A percentile compares a stretch with the other conserved stretches of the same genome.
phyloP scores from a whole-genome alignment of 805 yeast genomes.

The Yarrowia keelungensis region DNA sequence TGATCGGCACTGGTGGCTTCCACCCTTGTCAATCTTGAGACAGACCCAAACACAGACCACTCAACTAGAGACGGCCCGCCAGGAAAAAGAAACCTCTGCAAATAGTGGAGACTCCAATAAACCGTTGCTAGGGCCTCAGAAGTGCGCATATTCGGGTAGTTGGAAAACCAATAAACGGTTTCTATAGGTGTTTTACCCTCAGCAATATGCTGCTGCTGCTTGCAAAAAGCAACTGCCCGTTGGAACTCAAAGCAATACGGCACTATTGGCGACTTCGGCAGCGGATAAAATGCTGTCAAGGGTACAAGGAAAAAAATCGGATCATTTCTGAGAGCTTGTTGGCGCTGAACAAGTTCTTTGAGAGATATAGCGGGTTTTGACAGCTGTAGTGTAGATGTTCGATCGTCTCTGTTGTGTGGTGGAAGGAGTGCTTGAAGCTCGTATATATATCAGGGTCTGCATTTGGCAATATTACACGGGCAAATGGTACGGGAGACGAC shows the following conservation, averaged over 20 bases:
- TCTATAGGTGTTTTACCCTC: background rate
- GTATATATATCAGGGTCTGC: too few species aligned
- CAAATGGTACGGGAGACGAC: too few species aligned
- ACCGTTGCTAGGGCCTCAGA: background rate
- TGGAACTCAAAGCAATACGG: conserved; percentile 18
- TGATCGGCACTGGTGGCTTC: background rate
- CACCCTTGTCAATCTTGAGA: conserved; percentile 4
- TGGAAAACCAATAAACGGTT: background rate
- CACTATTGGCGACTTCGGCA: background rate
- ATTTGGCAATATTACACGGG: too few species aligned
- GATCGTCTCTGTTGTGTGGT: too few species aligned
- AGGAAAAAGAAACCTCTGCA: background rate
- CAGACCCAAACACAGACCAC: background rate
- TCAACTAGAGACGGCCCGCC: too few species aligned
- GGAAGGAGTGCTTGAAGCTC: too few species aligned
- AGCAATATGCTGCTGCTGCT: conserved; percentile 12
- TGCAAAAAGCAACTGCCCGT: conserved; percentile 15
- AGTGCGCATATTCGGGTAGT: background rate
- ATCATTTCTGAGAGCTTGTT: background rate
- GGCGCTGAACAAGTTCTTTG: too few species aligned
- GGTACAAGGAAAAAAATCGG: background rate
- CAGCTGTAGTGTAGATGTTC: too few species aligned
- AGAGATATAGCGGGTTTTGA: too few species aligned
- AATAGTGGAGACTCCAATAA: background rate
- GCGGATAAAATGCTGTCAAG: background rate